These are phyloP conservation scores for Crepidotus variabilis DNA, from an alignment of 768 basidiomycete genomes.

Conservation along the genomic window DNA sequence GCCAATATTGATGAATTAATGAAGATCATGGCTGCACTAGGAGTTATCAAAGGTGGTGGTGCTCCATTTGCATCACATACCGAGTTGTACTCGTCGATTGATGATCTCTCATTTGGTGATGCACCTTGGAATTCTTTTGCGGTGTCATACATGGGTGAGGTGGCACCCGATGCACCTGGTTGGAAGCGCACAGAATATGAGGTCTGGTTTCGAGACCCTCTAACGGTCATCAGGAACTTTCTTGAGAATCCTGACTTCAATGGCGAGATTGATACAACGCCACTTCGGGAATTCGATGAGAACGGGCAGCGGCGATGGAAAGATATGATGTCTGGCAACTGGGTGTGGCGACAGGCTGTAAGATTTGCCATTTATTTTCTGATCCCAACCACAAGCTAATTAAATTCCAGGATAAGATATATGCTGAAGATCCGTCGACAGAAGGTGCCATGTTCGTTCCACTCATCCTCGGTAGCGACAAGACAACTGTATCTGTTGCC, in stretches of 20 bases:
- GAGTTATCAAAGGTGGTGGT: slow-evolving; percentile 2
- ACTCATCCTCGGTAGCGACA: slow-evolving; percentile 32
- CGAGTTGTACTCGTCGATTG: slow-evolving; percentile 30
- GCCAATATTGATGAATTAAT: slow-evolving; percentile 21
- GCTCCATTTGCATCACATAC: slow-evolving; percentile 27
- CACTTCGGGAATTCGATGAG: slow-evolving; percentile 17
- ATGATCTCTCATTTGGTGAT: slow-evolving; percentile 27
- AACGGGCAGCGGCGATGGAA: slow-evolving; percentile 15
- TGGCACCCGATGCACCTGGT: slow-evolving; percentile 13
- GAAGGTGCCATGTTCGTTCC: slow-evolving; percentile 27
- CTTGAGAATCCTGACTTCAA: slow-evolving; percentile 26
- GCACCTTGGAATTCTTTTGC: slow-evolving; percentile 31
- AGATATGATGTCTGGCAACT: slow-evolving; percentile 33
- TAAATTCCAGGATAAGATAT: slow-evolving; percentile 25
- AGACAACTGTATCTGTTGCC: slow-evolving; percentile 33
- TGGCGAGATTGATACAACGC: slow-evolving; percentile 19
- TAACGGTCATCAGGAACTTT: slow-evolving; percentile 16
- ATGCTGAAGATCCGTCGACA: slow-evolving; percentile 16
- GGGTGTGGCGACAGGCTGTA: slow-evolving; percentile 24
- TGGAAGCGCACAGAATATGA: slow-evolving; percentile 19
- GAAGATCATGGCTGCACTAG: slow-evolving; percentile 18
- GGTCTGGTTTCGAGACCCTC: slow-evolving; percentile 21
- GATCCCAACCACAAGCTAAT: slow-evolving; percentile 1
- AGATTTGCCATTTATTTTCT: not conserved
- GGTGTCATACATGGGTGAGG: slow-evolving; percentile 20